Evolutionary conservation across 2,329 filamentous ascomycete genomes (phyloP).

Genomic region (Diaporthe destruens): DNA sequence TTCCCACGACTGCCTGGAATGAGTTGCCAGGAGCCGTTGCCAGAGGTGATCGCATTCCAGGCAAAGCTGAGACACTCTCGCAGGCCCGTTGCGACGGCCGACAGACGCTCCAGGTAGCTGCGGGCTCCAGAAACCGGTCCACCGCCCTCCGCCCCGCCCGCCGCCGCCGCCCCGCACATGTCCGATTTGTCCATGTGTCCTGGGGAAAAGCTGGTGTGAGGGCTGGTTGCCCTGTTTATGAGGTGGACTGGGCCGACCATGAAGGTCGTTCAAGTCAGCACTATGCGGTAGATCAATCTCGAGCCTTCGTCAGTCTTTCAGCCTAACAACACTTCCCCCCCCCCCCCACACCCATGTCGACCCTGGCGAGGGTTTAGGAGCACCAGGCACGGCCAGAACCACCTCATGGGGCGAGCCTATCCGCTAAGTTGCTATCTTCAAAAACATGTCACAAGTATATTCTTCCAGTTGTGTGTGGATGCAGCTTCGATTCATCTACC

Average conservation of each 20-base stretch:
- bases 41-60: conserved; percentile 38
- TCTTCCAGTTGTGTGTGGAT: conserved; percentile 3
- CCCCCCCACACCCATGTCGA: not conserved
- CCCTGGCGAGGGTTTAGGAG: not conserved
- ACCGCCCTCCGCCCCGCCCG: not conserved
- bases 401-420: not conserved
- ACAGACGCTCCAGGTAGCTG: not conserved
- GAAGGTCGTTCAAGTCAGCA: not conserved
- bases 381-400: not conserved
- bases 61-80: conserved; percentile 21
- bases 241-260: conserved; percentile 1
- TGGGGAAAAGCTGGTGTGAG: no score
- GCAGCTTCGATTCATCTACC: conserved; percentile 33
- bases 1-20: conserved; percentile 36
- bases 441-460: not conserved
- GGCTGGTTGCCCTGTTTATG: no score
- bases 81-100: conserved; percentile 21
- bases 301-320: not conserved
- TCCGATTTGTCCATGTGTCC: no score
- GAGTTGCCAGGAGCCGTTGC: conserved; percentile 34
- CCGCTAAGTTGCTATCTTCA: not conserved
- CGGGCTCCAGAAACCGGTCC: conserved; percentile 16
- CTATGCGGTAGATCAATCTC: conserved; percentile 19
- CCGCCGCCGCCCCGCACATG: not conserved
- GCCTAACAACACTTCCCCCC: not conserved